Percentiles rank a stretch among this genome's conserved stretches.
phyloP scores from a whole-genome alignment of 306 rosid genomes.

The Sesbania bispinosa region DNA sequence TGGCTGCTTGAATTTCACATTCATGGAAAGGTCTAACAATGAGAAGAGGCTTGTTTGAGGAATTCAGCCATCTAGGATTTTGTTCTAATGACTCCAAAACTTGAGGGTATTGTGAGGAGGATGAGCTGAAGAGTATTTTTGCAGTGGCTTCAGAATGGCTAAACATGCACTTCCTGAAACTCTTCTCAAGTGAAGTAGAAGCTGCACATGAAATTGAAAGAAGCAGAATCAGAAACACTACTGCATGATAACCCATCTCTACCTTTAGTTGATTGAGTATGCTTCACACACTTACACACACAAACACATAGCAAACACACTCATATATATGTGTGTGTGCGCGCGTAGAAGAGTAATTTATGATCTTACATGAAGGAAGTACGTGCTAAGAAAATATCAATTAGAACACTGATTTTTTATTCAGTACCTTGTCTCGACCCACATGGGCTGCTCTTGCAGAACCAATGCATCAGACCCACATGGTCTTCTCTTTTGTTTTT shows the following conservation, averaged over 20 bases:
- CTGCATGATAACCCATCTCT: slow-evolving; percentile 16
- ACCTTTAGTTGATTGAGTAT: not conserved
- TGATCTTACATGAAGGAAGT: too few relatives aligned
- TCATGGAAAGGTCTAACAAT: slow-evolving; percentile 42
- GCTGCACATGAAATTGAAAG: slow-evolving; percentile 22
- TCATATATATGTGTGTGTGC: too few relatives aligned
- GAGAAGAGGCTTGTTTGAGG: slow-evolving; percentile 42
- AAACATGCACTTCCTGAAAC: slow-evolving; percentile 37
- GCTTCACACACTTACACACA: too few relatives aligned
- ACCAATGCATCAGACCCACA: too few relatives aligned
- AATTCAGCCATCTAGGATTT: slow-evolving; percentile 51
- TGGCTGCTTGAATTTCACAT: slow-evolving; percentile 45
- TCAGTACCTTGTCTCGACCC: too few relatives aligned
- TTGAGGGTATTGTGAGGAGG: slow-evolving; percentile 22
- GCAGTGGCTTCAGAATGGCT: slow-evolving; percentile 12
- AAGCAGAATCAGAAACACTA: slow-evolving; percentile 23
- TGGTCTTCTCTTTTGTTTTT: too few relatives aligned
- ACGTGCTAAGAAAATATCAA: too few relatives aligned
- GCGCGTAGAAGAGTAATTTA: too few relatives aligned
- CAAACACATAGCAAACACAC: too few relatives aligned
- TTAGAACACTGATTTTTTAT: too few relatives aligned
- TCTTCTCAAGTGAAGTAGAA: slow-evolving; percentile 21
- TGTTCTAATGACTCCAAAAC: slow-evolving; percentile 41
- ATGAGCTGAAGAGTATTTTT: slow-evolving; percentile 23
- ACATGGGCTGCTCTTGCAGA: too few relatives aligned